phyloP scores from a whole-genome alignment of 768 basidiomycete species.

The Boletus rubroflammeus region DNA sequence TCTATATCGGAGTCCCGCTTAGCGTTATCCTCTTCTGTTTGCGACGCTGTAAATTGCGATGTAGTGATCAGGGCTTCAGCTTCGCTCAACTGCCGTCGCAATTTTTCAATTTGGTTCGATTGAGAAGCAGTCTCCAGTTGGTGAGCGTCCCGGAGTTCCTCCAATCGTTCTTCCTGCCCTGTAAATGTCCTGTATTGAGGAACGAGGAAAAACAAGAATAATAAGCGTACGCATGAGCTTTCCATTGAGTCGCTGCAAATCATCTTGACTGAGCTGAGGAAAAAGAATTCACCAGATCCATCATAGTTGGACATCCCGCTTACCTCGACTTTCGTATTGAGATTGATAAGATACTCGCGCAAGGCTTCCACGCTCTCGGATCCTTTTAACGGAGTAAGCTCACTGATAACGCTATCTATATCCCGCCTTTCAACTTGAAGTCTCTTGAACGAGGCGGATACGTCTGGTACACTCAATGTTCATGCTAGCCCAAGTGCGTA shows the following conservation, averaged over 20 bases:
- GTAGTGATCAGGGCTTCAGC: slow-evolving; percentile 67
- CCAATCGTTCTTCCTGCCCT: slow-evolving; percentile 84
- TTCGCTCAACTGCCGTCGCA: slow-evolving; percentile 66
- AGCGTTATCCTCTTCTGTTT: slow-evolving; percentile 46
- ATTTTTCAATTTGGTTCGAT: slow-evolving; percentile 64
- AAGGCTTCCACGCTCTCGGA: slow-evolving; percentile 63
- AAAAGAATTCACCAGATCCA: not conserved
- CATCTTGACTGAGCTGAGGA: slow-evolving; percentile 64
- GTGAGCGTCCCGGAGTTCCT: slow-evolving; percentile 84
- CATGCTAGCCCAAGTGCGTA: not conserved
- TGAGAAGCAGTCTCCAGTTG: slow-evolving; percentile 77
- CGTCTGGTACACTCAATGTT: slow-evolving; percentile 44
- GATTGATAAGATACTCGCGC: slow-evolving; percentile 66
- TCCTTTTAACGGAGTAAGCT: slow-evolving; percentile 67
- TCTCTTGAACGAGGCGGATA: slow-evolving; percentile 73
- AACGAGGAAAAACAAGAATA: not conserved
- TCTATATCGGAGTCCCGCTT: slow-evolving; percentile 55
- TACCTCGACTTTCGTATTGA: slow-evolving; percentile 70
- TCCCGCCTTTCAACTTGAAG: slow-evolving; percentile 70
- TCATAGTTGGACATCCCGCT: slow-evolving; percentile 16
- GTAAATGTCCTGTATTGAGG: slow-evolving; percentile 6
- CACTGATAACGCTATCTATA: slow-evolving; percentile 64
- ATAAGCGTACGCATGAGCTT: slow-evolving; percentile 64
- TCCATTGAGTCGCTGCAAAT: slow-evolving; percentile 69
- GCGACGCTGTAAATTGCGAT: slow-evolving; percentile 44